These are phyloP conservation scores for Malus hybrid DNA, from an alignment of 331 rosid species.

Conservation along the genomic window DNA sequence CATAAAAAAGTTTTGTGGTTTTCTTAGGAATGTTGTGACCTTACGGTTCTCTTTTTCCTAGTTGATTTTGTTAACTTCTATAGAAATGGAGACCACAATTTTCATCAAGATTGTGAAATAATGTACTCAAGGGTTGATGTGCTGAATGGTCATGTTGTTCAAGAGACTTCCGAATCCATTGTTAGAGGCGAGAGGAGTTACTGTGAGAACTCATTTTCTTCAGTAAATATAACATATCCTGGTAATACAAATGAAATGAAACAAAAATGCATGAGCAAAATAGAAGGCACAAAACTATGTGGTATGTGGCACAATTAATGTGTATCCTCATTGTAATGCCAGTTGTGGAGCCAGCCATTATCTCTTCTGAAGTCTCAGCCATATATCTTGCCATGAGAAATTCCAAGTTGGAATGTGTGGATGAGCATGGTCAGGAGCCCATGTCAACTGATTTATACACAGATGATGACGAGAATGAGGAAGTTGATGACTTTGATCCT, in stretches of 20 bases:
- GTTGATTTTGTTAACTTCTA: slow-evolving; percentile 68
- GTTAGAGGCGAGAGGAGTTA: slow-evolving; percentile 17
- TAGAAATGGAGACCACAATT: slow-evolving; percentile 52
- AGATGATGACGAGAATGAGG: slow-evolving; percentile 76
- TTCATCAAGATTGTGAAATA: slow-evolving; percentile 25
- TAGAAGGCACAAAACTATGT: not conserved
- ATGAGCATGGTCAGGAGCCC: slow-evolving; percentile 81
- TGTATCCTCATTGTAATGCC: slow-evolving; percentile 34
- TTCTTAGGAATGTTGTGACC: not conserved
- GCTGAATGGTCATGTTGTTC: slow-evolving; percentile 32
- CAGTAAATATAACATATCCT: slow-evolving; percentile 15
- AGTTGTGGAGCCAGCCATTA: slow-evolving; percentile 52
- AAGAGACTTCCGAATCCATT: slow-evolving; percentile 17
- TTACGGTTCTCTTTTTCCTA: slow-evolving; percentile 22
- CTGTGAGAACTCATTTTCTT: slow-evolving; percentile 10
- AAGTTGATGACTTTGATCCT: slow-evolving; percentile 88
- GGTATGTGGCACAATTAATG: slow-evolving; percentile 26
- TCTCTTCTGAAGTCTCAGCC: slow-evolving; percentile 75
- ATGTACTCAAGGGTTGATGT: slow-evolving; percentile 26
- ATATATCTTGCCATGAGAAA: slow-evolving; percentile 76
- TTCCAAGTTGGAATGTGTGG: slow-evolving; percentile 87
- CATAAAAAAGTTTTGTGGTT: not conserved
- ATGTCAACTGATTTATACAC: slow-evolving; percentile 60
- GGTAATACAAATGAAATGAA: slow-evolving; percentile 35
- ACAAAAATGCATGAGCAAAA: slow-evolving; percentile 13